phyloP scores from a whole-genome alignment of 192 early-diverging fungal species.

The Entomortierella chlamydospora region DNA sequence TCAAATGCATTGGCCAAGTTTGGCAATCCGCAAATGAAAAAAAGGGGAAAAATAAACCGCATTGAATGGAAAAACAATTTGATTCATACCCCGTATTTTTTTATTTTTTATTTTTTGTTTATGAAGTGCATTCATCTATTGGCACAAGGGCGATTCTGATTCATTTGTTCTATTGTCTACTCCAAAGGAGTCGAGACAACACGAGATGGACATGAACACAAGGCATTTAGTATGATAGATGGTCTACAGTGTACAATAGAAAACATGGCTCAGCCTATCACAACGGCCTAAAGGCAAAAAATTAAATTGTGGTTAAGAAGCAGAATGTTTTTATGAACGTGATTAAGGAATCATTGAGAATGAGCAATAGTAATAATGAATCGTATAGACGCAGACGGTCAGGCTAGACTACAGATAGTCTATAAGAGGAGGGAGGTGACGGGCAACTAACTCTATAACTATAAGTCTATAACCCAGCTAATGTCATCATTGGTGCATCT shows the following conservation, averaged over 20 bases:
- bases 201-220: background rate
- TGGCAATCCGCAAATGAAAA: background rate
- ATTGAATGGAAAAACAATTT: background rate
- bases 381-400: background rate
- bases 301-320: too few species aligned
- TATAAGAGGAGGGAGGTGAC: background rate
- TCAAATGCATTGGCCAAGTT: conserved; percentile 1
- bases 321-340: background rate
- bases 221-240: background rate
- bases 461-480: too few species aligned
- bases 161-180: background rate
- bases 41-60: background rate
- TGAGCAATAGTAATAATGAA: too few species aligned
- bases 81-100: background rate
- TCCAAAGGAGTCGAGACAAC: background rate
- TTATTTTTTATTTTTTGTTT: background rate
- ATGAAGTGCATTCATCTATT: background rate
- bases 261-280: too few species aligned
- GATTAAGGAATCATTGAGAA: background rate
- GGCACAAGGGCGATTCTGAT: background rate
- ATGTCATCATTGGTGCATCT: too few species aligned
- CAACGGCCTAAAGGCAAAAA: conserved; percentile 14
- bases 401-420: background rate
- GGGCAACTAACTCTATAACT: too few species aligned
- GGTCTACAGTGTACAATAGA: too few species aligned